Percentiles rank a stretch among this genome's conserved stretches.
phyloP scores from a whole-genome alignment of 306 rosid genomes.

The Begonia masoniana region DNA sequence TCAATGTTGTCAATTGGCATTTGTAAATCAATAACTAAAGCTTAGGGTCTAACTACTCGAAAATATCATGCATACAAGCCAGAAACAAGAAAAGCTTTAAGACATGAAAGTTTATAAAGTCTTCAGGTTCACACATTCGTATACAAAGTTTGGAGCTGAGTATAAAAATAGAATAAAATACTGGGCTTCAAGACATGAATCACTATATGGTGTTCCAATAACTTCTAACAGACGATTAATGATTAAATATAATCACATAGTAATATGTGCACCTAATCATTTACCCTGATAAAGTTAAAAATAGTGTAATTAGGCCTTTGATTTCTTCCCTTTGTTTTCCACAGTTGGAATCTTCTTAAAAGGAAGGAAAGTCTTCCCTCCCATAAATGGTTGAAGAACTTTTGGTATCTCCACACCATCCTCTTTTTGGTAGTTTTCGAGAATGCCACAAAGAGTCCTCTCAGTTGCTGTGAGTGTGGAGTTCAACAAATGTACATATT shows the following conservation, averaged over 20 bases:
- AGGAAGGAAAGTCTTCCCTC: constrained; percentile 70
- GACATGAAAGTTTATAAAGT: too few relatives aligned
- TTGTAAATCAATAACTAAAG: too few relatives aligned
- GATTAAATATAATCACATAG: too few relatives aligned
- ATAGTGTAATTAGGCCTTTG: constrained; percentile 62
- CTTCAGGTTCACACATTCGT: too few relatives aligned
- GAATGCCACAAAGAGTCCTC: constrained; percentile 91
- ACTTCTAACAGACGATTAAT: constrained; percentile 1
- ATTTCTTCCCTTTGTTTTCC: constrained; percentile 97
- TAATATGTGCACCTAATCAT: constrained; percentile 1
- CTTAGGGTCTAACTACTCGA: too few relatives aligned
- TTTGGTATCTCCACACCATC: constrained; percentile 82
- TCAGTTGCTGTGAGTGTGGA: constrained; percentile 95
- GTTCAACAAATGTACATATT: constrained; percentile 75
- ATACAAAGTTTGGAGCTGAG: too few relatives aligned
- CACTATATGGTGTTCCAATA: not conserved
- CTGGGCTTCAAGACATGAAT: too few relatives aligned
- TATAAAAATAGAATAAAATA: too few relatives aligned
- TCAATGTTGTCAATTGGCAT: too few relatives aligned
- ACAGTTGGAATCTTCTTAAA: constrained; percentile 47
- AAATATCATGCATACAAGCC: too few relatives aligned
- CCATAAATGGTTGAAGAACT: constrained; percentile 56
- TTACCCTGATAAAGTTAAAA: constrained; percentile 9
- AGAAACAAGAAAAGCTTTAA: too few relatives aligned
- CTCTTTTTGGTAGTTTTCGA: constrained; percentile 85